A percentile compares a stretch with the other conserved stretches of the same genome.
Evolutionary conservation across 2,329 filamentous ascomycete species (phyloP).

Genomic region (Colletotrichum chlorophyti): DNA sequence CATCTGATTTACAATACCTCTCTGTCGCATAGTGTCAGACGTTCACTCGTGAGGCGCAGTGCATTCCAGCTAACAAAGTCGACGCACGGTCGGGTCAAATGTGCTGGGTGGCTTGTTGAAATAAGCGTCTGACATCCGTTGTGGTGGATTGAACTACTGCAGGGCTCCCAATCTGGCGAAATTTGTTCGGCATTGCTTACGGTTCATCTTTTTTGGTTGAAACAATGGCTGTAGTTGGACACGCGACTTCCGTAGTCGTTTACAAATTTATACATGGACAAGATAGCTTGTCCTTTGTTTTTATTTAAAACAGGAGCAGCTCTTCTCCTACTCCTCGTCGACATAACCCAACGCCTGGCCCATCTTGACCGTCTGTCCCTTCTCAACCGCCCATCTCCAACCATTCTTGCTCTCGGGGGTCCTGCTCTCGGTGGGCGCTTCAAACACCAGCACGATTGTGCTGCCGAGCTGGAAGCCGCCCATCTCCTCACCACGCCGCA

Average conservation of each 20-base stretch:
- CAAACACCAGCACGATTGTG: slow-evolving; percentile 94
- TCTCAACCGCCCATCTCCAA: slow-evolving; percentile 86
- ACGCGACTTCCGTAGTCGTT: not conserved
- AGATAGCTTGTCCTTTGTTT: too few relatives aligned
- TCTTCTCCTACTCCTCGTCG: slow-evolving; percentile 53
- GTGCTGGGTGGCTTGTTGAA: not conserved
- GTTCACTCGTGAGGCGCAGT: too few relatives aligned
- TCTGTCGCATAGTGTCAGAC: too few relatives aligned
- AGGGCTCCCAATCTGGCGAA: too few relatives aligned
- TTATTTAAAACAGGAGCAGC: not conserved
- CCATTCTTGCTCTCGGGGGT: slow-evolving; percentile 62
- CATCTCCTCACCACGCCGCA: slow-evolving; percentile 94
- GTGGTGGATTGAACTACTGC: not conserved
- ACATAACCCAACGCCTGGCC: slow-evolving; percentile 85
- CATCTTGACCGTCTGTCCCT: slow-evolving; percentile 88
- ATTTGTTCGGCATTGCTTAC: not conserved
- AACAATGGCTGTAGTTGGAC: not conserved
- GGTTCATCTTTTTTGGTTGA: not conserved
- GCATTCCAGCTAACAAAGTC: too few relatives aligned
- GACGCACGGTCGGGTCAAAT: not conserved
- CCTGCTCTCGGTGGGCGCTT: slow-evolving; percentile 67
- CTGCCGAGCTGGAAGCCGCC: slow-evolving; percentile 96
- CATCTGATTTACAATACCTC: slow-evolving; percentile 1
- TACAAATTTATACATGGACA: slow-evolving; percentile 12
- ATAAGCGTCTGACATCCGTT: slow-evolving; percentile 6